These are phyloP conservation scores for Solanum stenotomum DNA, from an alignment of 257 asterid genomes.

Conservation along the genomic window DNA sequence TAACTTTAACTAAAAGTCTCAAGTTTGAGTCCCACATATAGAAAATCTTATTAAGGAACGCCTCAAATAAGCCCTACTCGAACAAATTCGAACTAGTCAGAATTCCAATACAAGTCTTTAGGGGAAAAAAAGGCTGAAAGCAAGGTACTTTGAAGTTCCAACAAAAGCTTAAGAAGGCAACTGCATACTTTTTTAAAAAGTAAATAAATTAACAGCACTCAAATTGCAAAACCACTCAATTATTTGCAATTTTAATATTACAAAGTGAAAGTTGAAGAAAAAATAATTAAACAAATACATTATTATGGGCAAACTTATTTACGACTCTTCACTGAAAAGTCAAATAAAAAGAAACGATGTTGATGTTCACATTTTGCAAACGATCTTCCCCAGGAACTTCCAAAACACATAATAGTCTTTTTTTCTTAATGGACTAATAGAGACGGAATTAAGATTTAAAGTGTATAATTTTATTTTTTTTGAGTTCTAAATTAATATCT, in stretches of 20 bases:
- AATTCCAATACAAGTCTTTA: no score
- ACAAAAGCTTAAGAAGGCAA: background rate
- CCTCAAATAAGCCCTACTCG: no score
- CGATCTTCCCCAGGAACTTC: background rate
- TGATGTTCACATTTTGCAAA: background rate
- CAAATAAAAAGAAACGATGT: background rate
- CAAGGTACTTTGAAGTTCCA: background rate
- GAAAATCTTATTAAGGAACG: fast-evolving
- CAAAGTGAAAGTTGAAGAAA: background rate
- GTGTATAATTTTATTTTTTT: no score
- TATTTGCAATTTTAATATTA: background rate
- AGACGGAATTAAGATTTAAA: no score
- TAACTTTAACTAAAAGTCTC: no score
- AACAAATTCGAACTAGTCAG: background rate
- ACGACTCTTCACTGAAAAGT: background rate
- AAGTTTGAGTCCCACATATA: no score
- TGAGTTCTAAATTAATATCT: no score
- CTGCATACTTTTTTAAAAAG: background rate
- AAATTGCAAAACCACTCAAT: background rate
- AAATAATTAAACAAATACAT: background rate
- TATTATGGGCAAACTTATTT: background rate
- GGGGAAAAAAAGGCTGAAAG: background rate
- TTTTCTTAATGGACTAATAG: background rate
- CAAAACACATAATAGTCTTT: background rate
- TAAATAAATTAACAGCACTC: background rate